These are phyloP conservation scores for Avicennia marina DNA, from an alignment of 257 asterid genomes.

Conservation along the genomic window DNA sequence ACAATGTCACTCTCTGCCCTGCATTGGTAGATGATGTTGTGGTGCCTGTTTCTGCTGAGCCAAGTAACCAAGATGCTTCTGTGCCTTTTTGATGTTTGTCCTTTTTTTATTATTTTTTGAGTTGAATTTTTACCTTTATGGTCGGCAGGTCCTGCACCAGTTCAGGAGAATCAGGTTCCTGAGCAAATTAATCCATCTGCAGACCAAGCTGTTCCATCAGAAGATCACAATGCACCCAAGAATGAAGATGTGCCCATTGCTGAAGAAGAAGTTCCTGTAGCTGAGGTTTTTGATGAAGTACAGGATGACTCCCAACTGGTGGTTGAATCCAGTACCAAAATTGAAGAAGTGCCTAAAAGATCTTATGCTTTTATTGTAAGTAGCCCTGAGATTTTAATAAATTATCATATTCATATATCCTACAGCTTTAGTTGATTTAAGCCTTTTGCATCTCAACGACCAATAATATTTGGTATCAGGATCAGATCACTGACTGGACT, in stretches of 20 bases:
- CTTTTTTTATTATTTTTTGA: slow-evolving; percentile 14
- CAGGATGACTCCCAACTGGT: slow-evolving; percentile 36
- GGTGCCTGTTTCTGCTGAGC: too few species aligned
- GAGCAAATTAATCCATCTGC: slow-evolving; percentile 47
- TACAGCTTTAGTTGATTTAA: background rate
- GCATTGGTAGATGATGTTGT: too few species aligned
- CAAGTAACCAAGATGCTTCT: too few species aligned
- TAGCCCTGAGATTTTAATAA: slow-evolving; percentile 10
- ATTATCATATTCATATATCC: background rate
- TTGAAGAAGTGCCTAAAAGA: slow-evolving; percentile 70
- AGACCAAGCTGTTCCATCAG: slow-evolving; percentile 60
- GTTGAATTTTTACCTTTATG: slow-evolving; percentile 6
- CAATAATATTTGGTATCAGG: too few species aligned
- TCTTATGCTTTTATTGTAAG: slow-evolving; percentile 94
- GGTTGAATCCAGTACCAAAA: slow-evolving; percentile 53
- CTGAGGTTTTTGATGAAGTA: slow-evolving; percentile 73
- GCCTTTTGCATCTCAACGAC: too few species aligned
- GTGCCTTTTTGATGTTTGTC: too few species aligned
- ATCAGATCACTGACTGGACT: too few species aligned
- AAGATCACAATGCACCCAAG: slow-evolving; percentile 77
- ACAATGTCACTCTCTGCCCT: slow-evolving; percentile 22
- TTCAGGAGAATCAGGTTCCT: slow-evolving; percentile 44
- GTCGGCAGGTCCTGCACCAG: slow-evolving; percentile 29
- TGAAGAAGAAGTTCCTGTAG: slow-evolving; percentile 71
- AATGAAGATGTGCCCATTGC: slow-evolving; percentile 46